Base-by-base conservation (phyloP, 1,139 yeast genomes). In the Protomyces macrosporus region DNA sequence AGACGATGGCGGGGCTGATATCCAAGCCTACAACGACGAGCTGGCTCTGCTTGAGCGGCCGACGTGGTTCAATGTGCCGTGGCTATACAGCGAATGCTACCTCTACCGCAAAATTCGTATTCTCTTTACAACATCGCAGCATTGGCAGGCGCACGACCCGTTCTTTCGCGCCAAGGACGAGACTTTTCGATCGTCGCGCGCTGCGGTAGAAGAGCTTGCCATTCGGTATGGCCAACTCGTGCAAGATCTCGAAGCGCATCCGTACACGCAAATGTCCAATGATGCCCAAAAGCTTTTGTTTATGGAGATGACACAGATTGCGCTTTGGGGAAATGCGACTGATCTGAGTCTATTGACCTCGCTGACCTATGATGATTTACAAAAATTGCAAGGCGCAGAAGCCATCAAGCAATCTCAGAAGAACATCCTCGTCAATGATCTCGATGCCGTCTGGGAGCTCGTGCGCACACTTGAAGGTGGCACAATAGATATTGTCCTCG, bases 281-380 rank as follows among this genome's bases (percentile, higher is more conserved):
- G 84, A 81, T n/a, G 76, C 81, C 0, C 76, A 87, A 68, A 73
- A 79, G 67, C 72, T 75, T 39, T 68, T 77, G 50, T 75, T 78
- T 52, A 59, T 69, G 68, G 98, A 95, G 73, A 88, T 90, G 71
- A 77, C 88, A 55, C 97, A 90, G 72, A 84, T 93, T 67, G 88
- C 97, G 0, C 78, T 93, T 65, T 93, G 98, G 98, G 99, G 99
- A 33, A 93, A 93, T 75, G 97, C 98, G 33, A 90, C 97, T 5
- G 99, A 93, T 75, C 81, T 93, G 72, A 90, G 97, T 0, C 78
- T 95, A 66, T 79, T 93, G 68, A 91, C 95, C 3, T 90, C 88
- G 64, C 75, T 77, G 45, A 84, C 93, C 6, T 75, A 90, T 48
- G 97, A 90, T 64, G 97, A 93, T 69, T 87, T 93, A 71, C 87